Evolutionary conservation across 768 basidiomycete species (phyloP), one percentile per base, ranked within the genome.

Genomic region (Symmetrospora coprosmae): DNA sequence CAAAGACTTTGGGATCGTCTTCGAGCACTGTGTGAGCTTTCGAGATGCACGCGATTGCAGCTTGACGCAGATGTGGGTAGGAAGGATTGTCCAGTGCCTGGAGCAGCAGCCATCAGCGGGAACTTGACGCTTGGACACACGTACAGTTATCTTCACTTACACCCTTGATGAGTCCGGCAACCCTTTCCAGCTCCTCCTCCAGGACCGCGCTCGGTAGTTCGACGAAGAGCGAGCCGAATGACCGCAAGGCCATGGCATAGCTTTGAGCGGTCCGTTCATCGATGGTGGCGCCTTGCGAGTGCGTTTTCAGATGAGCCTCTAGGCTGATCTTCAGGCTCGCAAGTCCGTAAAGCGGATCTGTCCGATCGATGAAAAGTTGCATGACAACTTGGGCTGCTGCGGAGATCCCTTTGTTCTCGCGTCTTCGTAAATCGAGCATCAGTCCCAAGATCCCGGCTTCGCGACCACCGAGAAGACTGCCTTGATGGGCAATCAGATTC

Each of bases 261-360:
- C 65, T 59, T 14, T 51, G 37, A 6, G 58, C 27, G 30, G 55
- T n/a, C 30, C 16, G 4, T 11, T 19, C 21, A 49, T 3, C 5
- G 33, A 8, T 0, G 30, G 0, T 17, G 59, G 0, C 19, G n/a
- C n/a, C n/a, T n/a, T n/a, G n/a, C n/a, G n/a, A n/a, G n/a, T 58
- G 2, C 25, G 49, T 8, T 28, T 45, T 16, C 41, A 66, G 62
- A 49, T 59, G 50, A 19, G 51, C 16, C 2, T 47, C 2, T 23
- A 66, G 49, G 31, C 55, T 40, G n/a, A 56, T 33, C 9, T 49
- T 48, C 16, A 69, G 58, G 14, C 52, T 38, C 5, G 64, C 61
- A 41, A 67, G 60, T 9, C 62, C 65, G 55, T 67, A 68, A 2
- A 69, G 30, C 4, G 67, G 67, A n/a, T 69, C 68, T 48, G 64